phyloP scores from a whole-genome alignment of 371 early-diverging fungal species.

The Mucor mucedo region DNA sequence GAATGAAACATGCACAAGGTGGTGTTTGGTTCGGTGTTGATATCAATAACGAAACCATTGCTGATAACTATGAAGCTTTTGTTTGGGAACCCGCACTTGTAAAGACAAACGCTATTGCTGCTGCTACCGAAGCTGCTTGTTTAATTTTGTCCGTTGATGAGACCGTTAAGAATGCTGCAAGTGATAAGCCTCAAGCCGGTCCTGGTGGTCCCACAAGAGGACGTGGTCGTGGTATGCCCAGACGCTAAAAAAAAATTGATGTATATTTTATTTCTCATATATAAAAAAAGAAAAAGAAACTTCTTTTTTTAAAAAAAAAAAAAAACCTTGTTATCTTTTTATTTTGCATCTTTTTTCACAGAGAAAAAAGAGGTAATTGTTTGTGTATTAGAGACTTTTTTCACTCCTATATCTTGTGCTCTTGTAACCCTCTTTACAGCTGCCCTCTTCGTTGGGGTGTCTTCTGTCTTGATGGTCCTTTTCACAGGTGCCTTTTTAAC shows the following conservation, averaged over 20 bases:
- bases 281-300: too few species aligned
- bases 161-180: conserved; percentile 83
- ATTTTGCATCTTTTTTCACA: too few species aligned
- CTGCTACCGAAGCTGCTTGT: conserved; percentile 97
- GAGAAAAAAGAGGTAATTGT: too few species aligned
- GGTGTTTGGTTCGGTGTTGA: conserved; percentile 95
- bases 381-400: too few species aligned
- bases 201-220: conserved; percentile 55
- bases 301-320: too few species aligned
- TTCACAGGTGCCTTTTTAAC: too few species aligned
- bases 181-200: conserved; percentile 67
- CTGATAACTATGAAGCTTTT: conserved; percentile 93
- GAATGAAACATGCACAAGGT: conserved; percentile 93
- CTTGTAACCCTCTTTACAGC: too few species aligned
- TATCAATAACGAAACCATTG: conserved; percentile 86
- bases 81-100: conserved; percentile 99
- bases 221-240: conserved; percentile 55
- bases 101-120: conserved; percentile 96
- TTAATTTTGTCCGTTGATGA: conserved; percentile 96
- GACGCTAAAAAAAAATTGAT: conserved; percentile 11
- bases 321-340: too few species aligned
- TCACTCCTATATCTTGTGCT: too few species aligned
- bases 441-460: too few species aligned
- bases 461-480: too few species aligned
- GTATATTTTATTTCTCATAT: not conserved